Percentiles rank a stretch among this genome's conserved stretches.
phyloP scores from a whole-genome alignment of 192 early-diverging fungal genomes.

The Rhizophagus sp. region DNA sequence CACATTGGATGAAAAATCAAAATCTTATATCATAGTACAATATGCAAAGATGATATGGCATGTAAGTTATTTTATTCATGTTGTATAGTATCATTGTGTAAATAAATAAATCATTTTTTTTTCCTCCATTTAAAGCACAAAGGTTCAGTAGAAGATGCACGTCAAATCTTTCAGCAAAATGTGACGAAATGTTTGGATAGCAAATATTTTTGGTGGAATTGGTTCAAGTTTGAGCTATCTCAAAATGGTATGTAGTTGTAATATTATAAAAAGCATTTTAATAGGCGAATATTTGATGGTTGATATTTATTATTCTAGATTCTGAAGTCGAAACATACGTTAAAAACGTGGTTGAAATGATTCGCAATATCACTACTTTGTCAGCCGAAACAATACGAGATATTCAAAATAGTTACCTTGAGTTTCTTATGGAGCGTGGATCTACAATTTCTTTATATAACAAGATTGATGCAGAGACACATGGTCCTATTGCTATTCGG shows the following conservation, averaged over 20 bases:
- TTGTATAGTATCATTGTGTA: too few relatives aligned
- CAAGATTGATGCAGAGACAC: conserved; percentile 48
- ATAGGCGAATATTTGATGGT: background rate
- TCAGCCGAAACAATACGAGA: conserved; percentile 55
- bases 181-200: conserved; percentile 45
- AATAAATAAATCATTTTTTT: background rate
- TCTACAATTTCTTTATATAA: conserved; percentile 45
- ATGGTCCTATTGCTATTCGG: conserved; percentile 31
- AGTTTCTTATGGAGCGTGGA: conserved; percentile 57
- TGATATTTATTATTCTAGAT: conserved; percentile 16
- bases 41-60: conserved; percentile 53
- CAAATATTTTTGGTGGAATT: conserved; percentile 59
- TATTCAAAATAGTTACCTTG: conserved; percentile 56
- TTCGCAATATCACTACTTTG: conserved; percentile 45
- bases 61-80: conserved; percentile 29
- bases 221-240: conserved; percentile 64
- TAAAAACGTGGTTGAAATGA: conserved; percentile 49
- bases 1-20: conserved; percentile 46
- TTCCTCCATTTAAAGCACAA: conserved; percentile 5
- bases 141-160: conserved; percentile 43
- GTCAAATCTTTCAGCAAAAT: conserved; percentile 49
- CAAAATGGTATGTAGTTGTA: conserved; percentile 45
- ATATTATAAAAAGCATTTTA: background rate
- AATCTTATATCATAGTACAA: conserved; percentile 54
- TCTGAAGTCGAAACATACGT: conserved; percentile 43